Evolutionary conservation across 768 basidiomycete genomes (phyloP).

Genomic region (Heimioporus sp.): DNA sequence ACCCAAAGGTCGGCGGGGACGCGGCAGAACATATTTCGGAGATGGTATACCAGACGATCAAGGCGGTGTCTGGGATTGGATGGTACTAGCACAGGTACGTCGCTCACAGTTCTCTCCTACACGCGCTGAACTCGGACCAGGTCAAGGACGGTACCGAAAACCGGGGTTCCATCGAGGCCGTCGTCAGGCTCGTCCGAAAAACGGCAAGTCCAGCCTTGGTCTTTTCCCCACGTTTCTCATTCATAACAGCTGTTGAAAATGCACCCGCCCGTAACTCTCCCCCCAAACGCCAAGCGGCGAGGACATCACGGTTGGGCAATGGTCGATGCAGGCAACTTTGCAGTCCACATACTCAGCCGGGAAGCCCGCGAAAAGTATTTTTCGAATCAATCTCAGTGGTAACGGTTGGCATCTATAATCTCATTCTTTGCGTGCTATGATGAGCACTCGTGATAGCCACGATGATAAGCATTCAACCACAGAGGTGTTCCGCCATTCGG

Average conservation of each 20-base stretch:
- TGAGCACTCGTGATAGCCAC: too few relatives aligned
- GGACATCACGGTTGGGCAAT: slow-evolving; percentile 78
- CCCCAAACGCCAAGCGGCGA: slow-evolving; percentile 60
- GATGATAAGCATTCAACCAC: too few relatives aligned
- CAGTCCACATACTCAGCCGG: slow-evolving; percentile 71
- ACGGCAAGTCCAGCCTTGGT: slow-evolving; percentile 44
- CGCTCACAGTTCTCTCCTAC: background rate
- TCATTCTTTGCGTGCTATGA: too few relatives aligned
- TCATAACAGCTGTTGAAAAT: slow-evolving; percentile 51
- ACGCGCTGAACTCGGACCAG: slow-evolving; percentile 32
- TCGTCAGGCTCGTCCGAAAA: slow-evolving; percentile 68
- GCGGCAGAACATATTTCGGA: slow-evolving; percentile 67
- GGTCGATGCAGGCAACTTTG: slow-evolving; percentile 80
- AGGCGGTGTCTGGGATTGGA: slow-evolving; percentile 74
- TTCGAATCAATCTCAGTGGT: slow-evolving; percentile 31
- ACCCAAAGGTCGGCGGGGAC: slow-evolving; percentile 61
- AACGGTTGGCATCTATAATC: background rate
- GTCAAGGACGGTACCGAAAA: slow-evolving; percentile 86
- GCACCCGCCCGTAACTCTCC: slow-evolving; percentile 57
- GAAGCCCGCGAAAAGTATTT: slow-evolving; percentile 72
- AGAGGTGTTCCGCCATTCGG: too few relatives aligned
- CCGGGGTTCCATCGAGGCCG: slow-evolving; percentile 72
- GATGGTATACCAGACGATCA: slow-evolving; percentile 54
- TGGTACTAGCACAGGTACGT: slow-evolving; percentile 66
- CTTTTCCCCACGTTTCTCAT: slow-evolving; percentile 8